Percentiles rank a stretch among this genome's conserved stretches.
Conservation (phyloP, 2,329 filamentous ascomycete species). For the Zymoseptoria ardabiliae region DNA sequence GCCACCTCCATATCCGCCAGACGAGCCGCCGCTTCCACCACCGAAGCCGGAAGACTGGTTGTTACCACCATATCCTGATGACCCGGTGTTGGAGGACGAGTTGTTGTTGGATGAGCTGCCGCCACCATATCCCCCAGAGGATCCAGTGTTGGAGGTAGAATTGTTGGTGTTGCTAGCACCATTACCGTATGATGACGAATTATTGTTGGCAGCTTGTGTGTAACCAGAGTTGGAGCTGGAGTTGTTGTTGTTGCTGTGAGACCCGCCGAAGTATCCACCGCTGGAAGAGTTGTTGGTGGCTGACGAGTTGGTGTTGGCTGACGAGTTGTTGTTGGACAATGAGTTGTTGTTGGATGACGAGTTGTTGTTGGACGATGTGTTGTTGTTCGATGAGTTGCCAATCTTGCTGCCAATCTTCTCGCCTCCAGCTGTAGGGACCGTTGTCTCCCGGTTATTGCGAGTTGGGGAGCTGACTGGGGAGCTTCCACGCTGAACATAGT, state of each 20-base stretch:
- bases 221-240: neutral
- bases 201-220: neutral
- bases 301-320: slow-evolving; percentile 2
- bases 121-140: slow-evolving; percentile 1
- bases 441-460: neutral
- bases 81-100: neutral
- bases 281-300: slow-evolving; percentile 5
- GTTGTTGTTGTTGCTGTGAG: slow-evolving; percentile 3
- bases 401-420: neutral
- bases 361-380: slow-evolving; percentile 2
- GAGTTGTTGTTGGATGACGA: neutral
- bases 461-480: slow-evolving; percentile 5
- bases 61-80: neutral
- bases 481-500: neutral
- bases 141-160: slow-evolving; percentile 1
- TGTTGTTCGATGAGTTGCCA: slow-evolving; percentile 1
- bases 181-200: neutral
- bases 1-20: slow-evolving; percentile 6
- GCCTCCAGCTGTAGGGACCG: neutral
- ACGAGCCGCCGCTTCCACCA: slow-evolving; percentile 1
- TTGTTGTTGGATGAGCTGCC: neutral
- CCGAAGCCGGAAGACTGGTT: neutral
- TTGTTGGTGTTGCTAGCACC: slow-evolving; percentile 4
- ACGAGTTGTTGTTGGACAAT: slow-evolving; percentile 4
- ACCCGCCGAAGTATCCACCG: slow-evolving; percentile 1